A percentile compares a stretch with the other conserved stretches of the same genome.
Conservation (phyloP, 306 rosid species). For the Morella rubra region DNA sequence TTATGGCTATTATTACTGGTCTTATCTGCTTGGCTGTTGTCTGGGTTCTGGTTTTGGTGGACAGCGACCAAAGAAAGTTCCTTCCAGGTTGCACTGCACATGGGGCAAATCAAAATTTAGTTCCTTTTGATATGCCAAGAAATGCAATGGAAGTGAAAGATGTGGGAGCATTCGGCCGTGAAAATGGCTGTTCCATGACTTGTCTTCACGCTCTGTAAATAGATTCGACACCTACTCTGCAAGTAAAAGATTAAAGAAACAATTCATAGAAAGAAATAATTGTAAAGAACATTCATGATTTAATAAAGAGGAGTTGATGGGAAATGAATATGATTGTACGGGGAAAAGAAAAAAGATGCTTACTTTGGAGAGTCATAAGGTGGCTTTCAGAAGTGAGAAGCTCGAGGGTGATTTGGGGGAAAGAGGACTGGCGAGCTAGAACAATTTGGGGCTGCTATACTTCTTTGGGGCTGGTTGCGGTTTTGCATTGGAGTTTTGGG, state of each 20-base stretch:
- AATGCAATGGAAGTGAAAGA: conserved; percentile 85
- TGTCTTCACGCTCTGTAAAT: conserved; percentile 68
- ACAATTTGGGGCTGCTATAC: no score
- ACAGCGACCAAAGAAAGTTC: conserved; percentile 62
- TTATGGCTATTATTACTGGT: no score
- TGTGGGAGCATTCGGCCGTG: conserved; percentile 94
- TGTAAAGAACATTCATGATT: no score
- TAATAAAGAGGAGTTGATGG: no score
- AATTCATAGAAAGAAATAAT: neutral
- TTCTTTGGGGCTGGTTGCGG: no score
- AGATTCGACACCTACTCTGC: conserved; percentile 92
- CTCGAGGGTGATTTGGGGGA: no score
- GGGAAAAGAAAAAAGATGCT: no score
- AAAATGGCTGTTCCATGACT: conserved; percentile 93
- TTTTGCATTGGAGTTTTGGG: no score
- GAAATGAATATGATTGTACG: no score
- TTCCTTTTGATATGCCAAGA: conserved; percentile 56
- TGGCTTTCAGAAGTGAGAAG: no score
- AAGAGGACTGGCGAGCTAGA: no score
- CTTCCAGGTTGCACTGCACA: conserved; percentile 75
- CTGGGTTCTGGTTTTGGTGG: conserved; percentile 22
- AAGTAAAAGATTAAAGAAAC: neutral
- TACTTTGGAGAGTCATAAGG: no score
- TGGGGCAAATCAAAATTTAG: conserved; percentile 61
- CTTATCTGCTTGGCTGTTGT: conserved; percentile 18